phyloP scores from a whole-genome alignment of 169 alveolate genomes.

The Perkinsus olseni region DNA sequence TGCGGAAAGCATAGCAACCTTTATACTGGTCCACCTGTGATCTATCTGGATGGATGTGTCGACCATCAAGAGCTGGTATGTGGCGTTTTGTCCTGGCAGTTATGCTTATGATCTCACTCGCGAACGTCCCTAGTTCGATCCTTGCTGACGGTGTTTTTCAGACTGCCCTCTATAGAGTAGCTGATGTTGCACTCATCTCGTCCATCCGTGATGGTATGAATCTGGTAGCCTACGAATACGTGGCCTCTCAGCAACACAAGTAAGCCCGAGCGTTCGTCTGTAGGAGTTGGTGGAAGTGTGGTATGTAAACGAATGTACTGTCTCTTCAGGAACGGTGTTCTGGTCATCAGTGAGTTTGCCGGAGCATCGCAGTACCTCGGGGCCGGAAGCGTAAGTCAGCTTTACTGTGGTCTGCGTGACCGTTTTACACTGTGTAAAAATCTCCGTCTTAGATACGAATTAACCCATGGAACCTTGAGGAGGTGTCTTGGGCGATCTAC shows the following conservation, averaged over 20 bases:
- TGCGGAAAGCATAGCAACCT: constrained; percentile 20
- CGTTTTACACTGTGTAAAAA: no score
- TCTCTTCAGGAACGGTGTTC: not conserved
- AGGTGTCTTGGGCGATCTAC: constrained; percentile 29
- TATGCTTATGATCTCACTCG: not conserved
- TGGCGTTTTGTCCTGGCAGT: not conserved
- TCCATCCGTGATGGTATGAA: constrained; percentile 32
- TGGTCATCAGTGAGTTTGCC: constrained; percentile 37
- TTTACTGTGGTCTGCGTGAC: constrained; percentile 7
- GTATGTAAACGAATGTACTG: not conserved
- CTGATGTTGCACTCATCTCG: constrained; percentile 25
- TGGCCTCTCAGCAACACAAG: constrained; percentile 31
- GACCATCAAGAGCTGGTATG: constrained; percentile 11
- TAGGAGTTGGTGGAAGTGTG: not conserved
- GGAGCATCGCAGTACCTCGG: constrained; percentile 39
- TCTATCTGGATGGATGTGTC: constrained; percentile 23
- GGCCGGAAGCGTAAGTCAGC: not conserved
- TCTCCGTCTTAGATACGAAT: constrained; percentile 20
- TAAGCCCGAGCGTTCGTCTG: not conserved
- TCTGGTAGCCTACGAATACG: constrained; percentile 24
- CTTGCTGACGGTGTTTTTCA: not conserved
- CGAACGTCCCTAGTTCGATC: not conserved
- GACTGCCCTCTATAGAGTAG: constrained; percentile 22
- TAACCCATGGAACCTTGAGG: constrained; percentile 34
- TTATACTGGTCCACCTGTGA: constrained; percentile 22